Evolutionary conservation across 306 rosid species (phyloP).

Genomic region (Pterocarpus santalinus): DNA sequence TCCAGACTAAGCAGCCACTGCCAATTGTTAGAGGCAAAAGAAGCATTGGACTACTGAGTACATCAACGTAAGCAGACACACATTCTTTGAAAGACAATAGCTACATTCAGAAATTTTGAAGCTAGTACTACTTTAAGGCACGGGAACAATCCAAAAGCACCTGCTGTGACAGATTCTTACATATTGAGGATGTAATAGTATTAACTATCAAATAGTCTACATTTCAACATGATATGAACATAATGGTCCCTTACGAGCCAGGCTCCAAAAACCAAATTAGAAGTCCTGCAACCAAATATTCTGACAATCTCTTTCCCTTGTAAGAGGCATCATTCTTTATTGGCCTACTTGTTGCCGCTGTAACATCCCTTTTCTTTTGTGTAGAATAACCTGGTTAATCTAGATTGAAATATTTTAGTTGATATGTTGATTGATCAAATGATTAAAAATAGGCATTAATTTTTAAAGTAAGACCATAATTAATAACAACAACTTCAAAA

Average conservation of each 20-base stretch:
- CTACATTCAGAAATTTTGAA: background rate
- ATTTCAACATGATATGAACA: background rate
- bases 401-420: too few species aligned
- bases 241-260: background rate
- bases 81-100: too few species aligned
- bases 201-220: background rate
- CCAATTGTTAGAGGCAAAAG: background rate
- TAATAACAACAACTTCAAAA: too few species aligned
- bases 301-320: background rate
- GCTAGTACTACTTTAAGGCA: too few species aligned
- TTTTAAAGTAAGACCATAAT: too few species aligned
- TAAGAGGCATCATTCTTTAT: slow-evolving; percentile 8
- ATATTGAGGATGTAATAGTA: background rate
- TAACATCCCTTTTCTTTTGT: too few species aligned
- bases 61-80: too few species aligned
- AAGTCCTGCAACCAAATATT: slow-evolving; percentile 11
- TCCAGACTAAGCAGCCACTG: background rate
- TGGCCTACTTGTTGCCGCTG: background rate
- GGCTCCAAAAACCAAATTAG: background rate
- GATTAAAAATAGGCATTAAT: too few species aligned
- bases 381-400: too few species aligned
- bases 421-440: too few species aligned
- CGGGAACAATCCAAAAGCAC: background rate
- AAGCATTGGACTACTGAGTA: too few species aligned
- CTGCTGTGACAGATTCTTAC: too few species aligned